Evolutionary conservation across 192 early-diverging fungal species (phyloP), one percentile per base, ranked within the genome.

Genomic region (Allomyces javanicus): DNA sequence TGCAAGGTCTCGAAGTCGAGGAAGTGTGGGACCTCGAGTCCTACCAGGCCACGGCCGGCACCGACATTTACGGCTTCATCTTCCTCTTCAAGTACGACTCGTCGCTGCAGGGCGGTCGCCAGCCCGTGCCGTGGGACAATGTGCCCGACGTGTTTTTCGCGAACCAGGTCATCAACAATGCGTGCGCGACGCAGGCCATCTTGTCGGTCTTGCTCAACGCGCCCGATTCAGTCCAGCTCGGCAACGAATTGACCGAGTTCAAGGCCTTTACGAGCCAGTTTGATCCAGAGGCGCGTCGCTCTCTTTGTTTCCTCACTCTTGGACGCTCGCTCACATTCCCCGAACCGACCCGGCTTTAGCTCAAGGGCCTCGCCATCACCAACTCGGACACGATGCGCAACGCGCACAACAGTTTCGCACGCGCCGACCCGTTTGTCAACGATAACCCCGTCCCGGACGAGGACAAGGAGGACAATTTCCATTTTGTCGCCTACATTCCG

Each of bases 141-240:
- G 21, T 65, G 22, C 26, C 66, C 33, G 22, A 26, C 12, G 21
- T n/a, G 19, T 55, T 45, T 14, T 71, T 64, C 43, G 62, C 65
- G 24, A 27, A 71, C 17, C 83, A 90, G 75, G 80, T 91, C 2
- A 87, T 91, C 62, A 78, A 83, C 23, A 91, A 91, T 75, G 89
- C 89, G 0, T 91, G 89, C 64, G 89, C 89, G 27, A 91, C 89
- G 1, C 89, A 91, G 68, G 89, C 89, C 5, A 90, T 91, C 65
- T 70, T 91, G 19, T 84, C 85, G 1, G 79, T 91, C 26, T 69
- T 91, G 63, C 69, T 91, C 24, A 89, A 91, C 69, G 72, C 75
- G 22, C 73, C 76, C 50, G 71, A 67, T 5, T 73, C 75, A 25
- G 74, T 91, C 24, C 84, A 90, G n/a, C 73, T 91, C 61, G 88